These are phyloP conservation scores for Neurospora sp. DNA, from an alignment of 2,329 filamentous ascomycete species.

Conservation along the genomic window DNA sequence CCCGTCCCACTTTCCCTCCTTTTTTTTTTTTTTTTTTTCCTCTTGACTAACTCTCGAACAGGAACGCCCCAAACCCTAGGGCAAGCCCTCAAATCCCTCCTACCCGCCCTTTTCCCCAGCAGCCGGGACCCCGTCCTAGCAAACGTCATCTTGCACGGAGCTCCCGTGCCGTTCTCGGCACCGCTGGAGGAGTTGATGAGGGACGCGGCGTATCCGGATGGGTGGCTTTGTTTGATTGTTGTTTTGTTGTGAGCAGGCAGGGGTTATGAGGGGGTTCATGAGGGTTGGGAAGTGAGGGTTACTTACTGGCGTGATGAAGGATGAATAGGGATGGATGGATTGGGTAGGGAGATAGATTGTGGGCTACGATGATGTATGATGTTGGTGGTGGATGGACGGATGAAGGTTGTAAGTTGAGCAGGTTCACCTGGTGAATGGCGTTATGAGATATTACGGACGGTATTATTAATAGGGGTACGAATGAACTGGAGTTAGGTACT, in stretches of 20 bases:
- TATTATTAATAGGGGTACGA: neutral
- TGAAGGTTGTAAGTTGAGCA: neutral
- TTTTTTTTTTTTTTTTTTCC: neutral
- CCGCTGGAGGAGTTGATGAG: constrained; percentile 75
- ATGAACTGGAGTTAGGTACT: neutral
- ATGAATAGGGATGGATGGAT: neutral
- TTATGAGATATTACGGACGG: neutral
- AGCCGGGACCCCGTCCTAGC: constrained; percentile 76
- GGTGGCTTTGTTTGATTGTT: constrained; percentile 79
- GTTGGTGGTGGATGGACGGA: neutral
- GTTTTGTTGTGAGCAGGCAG: constrained; percentile 46
- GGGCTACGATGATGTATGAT: neutral
- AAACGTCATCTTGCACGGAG: constrained; percentile 77
- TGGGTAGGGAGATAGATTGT: neutral
- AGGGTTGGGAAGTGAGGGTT: neutral
- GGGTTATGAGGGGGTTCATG: neutral
- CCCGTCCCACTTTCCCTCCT: neutral
- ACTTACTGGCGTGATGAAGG: neutral
- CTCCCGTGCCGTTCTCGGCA: constrained; percentile 68
- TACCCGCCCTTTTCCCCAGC: constrained; percentile 81
- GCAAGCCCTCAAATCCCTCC: constrained; percentile 60
- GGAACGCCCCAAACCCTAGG: constrained; percentile 49
- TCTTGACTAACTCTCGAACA: constrained; percentile 29
- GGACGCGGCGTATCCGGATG: constrained; percentile 80
- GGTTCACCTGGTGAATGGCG: neutral